phyloP scores from a whole-genome alignment of 1,284 basidiomycete genomes.

The Mycocalia duriaeana region DNA sequence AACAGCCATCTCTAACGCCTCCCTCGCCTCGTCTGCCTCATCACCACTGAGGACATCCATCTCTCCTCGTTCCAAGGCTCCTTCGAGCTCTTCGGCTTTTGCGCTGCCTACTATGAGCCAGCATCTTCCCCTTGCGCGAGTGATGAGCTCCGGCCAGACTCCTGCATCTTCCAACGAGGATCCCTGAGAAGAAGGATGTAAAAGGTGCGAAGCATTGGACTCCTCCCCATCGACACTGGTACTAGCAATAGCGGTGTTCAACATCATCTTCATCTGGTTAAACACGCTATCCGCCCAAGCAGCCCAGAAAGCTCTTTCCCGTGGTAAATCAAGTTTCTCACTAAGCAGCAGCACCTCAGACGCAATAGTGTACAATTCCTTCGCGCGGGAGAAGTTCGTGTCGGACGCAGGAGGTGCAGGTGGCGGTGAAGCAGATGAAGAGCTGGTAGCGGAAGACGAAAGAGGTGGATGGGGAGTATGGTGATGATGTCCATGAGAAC shows the following conservation, averaged over 20 bases:
- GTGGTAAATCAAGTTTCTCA: conserved; percentile 41
- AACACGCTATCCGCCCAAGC: conserved; percentile 56
- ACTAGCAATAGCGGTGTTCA: conserved; percentile 39
- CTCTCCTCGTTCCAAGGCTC: conserved; percentile 39
- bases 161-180: conserved; percentile 13
- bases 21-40: conserved; percentile 49
- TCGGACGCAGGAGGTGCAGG: conserved; percentile 7
- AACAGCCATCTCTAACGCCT: conserved; percentile 42
- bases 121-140: conserved; percentile 45
- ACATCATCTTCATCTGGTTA: conserved; percentile 58
- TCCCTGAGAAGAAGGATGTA: too few species aligned
- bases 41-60: conserved; percentile 30
- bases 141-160: conserved; percentile 39
- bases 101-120: conserved; percentile 51
- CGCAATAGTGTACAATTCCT: conserved; percentile 56
- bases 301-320: conserved; percentile 51
- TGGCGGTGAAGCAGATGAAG: not conserved
- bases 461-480: conserved; percentile 41
- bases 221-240: too few species aligned
- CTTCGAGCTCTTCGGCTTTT: conserved; percentile 48
- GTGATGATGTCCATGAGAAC: too few species aligned
- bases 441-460: conserved; percentile 16
- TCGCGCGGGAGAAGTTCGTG: conserved; percentile 44
- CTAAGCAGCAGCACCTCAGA: conserved; percentile 55
- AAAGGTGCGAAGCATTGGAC: too few species aligned